Conservation (phyloP, 352 stramenopile species). For the Phytophthora sojae region DNA sequence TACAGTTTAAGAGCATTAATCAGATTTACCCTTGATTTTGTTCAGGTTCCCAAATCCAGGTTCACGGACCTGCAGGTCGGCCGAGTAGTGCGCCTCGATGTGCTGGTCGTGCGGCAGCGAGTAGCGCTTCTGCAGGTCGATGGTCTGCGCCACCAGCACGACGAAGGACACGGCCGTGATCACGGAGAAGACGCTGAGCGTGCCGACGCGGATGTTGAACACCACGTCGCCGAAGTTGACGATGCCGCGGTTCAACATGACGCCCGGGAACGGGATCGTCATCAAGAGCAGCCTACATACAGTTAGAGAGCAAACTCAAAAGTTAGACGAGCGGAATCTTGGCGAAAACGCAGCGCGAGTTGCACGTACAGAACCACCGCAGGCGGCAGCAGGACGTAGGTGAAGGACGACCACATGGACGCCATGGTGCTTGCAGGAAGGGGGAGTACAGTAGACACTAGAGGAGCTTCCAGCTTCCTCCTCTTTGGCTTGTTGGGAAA, state of each 20-base stretch:
- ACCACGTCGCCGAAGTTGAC: slow-evolving; percentile 79
- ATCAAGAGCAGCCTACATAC: slow-evolving; percentile 66
- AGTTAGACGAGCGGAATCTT: slow-evolving; percentile 5
- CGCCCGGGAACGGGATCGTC: slow-evolving; percentile 77
- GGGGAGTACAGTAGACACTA: neutral
- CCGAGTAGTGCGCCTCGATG: slow-evolving; percentile 68
- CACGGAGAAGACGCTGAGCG: slow-evolving; percentile 75
- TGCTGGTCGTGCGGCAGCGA: slow-evolving; percentile 31
- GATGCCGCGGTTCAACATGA: slow-evolving; percentile 68
- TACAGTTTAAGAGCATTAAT: slow-evolving; percentile 1
- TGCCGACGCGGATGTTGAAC: slow-evolving; percentile 80
- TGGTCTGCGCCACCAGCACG: slow-evolving; percentile 71
- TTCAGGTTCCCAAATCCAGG: neutral
- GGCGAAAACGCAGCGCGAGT: neutral
- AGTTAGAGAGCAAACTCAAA: slow-evolving; percentile 8
- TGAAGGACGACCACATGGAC: slow-evolving; percentile 82
- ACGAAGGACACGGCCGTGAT: slow-evolving; percentile 83
- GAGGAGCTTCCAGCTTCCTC: neutral
- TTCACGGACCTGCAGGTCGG: slow-evolving; percentile 66
- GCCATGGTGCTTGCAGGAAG: slow-evolving; percentile 40
- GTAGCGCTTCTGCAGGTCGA: slow-evolving; percentile 86
- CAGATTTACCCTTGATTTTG: neutral
- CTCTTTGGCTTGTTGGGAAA: slow-evolving; percentile 23
- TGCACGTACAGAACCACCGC: slow-evolving; percentile 78
- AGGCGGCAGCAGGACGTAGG: slow-evolving; percentile 78